phyloP scores from a whole-genome alignment of 2,329 filamentous ascomycete genomes.

The Trichoderma simmonsii region DNA sequence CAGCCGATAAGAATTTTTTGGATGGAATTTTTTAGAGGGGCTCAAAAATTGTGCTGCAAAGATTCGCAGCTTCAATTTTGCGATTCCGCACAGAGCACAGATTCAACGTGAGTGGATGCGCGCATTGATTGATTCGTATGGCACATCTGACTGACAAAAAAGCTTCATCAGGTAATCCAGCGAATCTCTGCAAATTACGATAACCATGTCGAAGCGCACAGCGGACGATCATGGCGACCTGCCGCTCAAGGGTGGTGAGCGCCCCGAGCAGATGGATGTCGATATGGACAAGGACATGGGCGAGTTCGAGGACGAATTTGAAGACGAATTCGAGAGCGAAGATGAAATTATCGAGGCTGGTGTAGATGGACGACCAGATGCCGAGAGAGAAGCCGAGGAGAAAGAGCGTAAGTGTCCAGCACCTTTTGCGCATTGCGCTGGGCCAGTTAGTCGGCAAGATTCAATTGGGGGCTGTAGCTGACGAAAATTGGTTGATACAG shows the following conservation, averaged over 20 bases:
- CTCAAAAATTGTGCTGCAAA: neutral
- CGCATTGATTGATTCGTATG: neutral
- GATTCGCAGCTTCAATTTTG: neutral
- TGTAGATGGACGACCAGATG: constrained; percentile 87
- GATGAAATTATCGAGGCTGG: constrained; percentile 94
- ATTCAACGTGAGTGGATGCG: neutral
- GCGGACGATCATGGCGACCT: constrained; percentile 47
- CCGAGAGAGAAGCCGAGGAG: constrained; percentile 88
- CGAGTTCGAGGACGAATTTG: constrained; percentile 94
- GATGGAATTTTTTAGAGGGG: constrained; percentile 1
- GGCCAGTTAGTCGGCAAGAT: neutral
- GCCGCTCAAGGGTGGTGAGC: constrained; percentile 59
- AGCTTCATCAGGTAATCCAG: neutral
- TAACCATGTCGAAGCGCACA: constrained; percentile 57
- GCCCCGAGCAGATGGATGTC: constrained; percentile 64
- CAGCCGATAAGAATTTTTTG: neutral
- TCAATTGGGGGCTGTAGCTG: neutral
- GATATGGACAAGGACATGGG: constrained; percentile 61
- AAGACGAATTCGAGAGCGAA: constrained; percentile 82
- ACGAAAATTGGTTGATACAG: constrained; percentile 33
- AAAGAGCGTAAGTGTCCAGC: constrained; percentile 50
- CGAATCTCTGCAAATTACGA: neutral
- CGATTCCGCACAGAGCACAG: neutral
- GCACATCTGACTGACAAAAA: neutral
- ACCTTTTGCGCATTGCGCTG: neutral